Base-by-base conservation (phyloP, 2,329 filamentous ascomycete genomes). In the Xylaria sp. region DNA sequence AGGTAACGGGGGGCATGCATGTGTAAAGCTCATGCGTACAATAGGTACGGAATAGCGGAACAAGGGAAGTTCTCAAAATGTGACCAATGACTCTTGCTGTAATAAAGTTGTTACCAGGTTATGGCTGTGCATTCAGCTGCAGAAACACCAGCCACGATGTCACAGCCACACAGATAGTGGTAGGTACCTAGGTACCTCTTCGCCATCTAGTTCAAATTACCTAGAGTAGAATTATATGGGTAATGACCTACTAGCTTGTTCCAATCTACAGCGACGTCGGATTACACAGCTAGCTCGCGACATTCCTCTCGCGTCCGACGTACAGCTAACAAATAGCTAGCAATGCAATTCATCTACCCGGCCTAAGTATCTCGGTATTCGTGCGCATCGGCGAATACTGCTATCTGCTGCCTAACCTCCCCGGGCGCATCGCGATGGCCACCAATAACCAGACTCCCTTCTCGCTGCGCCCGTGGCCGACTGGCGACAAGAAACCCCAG, bases 381-480 rank as follows among this genome's bases (percentile, higher is more conserved):
- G 19, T 13, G 19, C 25, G 8, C n/a, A 21, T 29, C 19, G 17
- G 31, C 48, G 25, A 41, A 54, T 48, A 6, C 33, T 15, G n/a
- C 4, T 33, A 33, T 13, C 27, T 19, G 7, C 10, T 17, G 21
- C 15, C 15, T 15, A 35, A 8, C 10, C 23, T 29, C 43, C 51
- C 40, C 47, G 25, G 27, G 8, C 15, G 33, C 35, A 13, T 19
- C 63, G 57, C 35, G 27, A 73, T 73, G 72, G 40, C 69, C 13
- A 60, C 54, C 47, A 64, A 64, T 10, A 56, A 29, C 51, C 48
- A 67, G 23, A 64, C 68, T 13, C 77, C 79, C 7, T 83, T 92
- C 53, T 85, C 87, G 9, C 78, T 93, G 60, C 85, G 86, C 59
- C 85, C 90, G 41, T 86, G 83, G 80, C 86, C 88, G 15, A 79